Evolutionary conservation across 345 rosid species (phyloP).

Genomic region (Kandelia obovata): DNA sequence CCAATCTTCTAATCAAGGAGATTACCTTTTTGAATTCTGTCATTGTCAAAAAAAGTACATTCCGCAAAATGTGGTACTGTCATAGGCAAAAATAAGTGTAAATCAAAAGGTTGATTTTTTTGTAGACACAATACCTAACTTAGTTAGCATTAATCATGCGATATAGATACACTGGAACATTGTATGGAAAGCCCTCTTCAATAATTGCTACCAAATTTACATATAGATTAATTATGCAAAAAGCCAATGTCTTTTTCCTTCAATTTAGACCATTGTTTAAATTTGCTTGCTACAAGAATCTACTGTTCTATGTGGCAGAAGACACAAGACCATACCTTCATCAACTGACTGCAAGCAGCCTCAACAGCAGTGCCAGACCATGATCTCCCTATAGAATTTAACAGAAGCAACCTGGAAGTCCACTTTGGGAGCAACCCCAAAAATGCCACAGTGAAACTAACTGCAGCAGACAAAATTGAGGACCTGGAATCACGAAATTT

Average conservation of each 20-base stretch:
- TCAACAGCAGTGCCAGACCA: slow-evolving; percentile 67
- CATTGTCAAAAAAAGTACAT: slow-evolving; percentile 69
- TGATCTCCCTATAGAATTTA: slow-evolving; percentile 47
- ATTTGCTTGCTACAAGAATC: neutral
- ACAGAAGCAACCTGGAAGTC: slow-evolving; percentile 39
- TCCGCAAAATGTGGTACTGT: slow-evolving; percentile 73
- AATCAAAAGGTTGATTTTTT: neutral
- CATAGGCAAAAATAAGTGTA: slow-evolving; percentile 7
- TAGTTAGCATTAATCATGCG: neutral
- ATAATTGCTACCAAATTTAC: too few relatives aligned
- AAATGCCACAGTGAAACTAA: slow-evolving; percentile 45
- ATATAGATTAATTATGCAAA: too few relatives aligned
- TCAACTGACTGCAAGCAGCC: slow-evolving; percentile 64
- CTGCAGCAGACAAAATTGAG: slow-evolving; percentile 38
- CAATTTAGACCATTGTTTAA: neutral
- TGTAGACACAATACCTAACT: neutral
- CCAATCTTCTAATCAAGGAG: neutral
- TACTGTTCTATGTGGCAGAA: neutral
- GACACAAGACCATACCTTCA: slow-evolving; percentile 42
- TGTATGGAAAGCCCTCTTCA: too few relatives aligned
- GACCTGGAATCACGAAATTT: slow-evolving; percentile 54
- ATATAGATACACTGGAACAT: too few relatives aligned
- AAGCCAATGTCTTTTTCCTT: too few relatives aligned
- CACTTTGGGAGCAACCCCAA: slow-evolving; percentile 54
- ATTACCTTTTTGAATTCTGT: slow-evolving; percentile 70